Evolutionary conservation across 2,329 filamentous ascomycete species (phyloP), one percentile per base, ranked within the genome.

Genomic region (Clathrospora elynae): DNA sequence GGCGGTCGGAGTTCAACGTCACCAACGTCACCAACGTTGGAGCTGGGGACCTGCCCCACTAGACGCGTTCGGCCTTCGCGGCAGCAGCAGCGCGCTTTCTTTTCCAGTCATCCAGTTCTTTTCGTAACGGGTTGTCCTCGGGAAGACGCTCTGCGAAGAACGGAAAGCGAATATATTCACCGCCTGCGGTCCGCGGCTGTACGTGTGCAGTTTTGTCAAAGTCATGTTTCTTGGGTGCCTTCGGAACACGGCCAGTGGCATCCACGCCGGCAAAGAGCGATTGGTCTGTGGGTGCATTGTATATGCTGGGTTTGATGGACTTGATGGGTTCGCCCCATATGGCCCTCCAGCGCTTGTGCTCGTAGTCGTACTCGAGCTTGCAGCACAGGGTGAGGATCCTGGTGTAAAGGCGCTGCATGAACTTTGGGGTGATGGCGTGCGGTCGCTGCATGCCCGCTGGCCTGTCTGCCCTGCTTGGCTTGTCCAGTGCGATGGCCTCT

Each of bases 361-460:
- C 36, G 1, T 53, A 38, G 50, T 75, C 58, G 55, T 66, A 75
- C 7, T 66, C 63, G 57, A 77, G 66, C 31, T 71, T 61, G 25
- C 74, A 73, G 55, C 71, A 73, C 40, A 73, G 64, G 2, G 46
- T 48, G 36, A 77, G 71, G 5, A 78, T 57, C 16, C 59, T 61
- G 4, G 60, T 52, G 65, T 75, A 79, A 11, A 78, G 47, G 20
- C 74, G 66, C 37, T 63, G 63, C 76, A 79, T 78, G 42, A 68
- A 72, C 7, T 73, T 68, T 8, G 61, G 47, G 2, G 68, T 76
- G 22, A 78, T 62, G n/a, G 35, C 47, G 38, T 73, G 71, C 1
- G 66, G 67, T 2, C 59, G 49, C 4, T 59, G 32, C 14, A 51
- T 44, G 29, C 57, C 61, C 17, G 47, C 47, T 2, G 56, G 60